Evolutionary conservation across 352 stramenopile genomes (phyloP), one percentile per base, ranked within the genome.

Genomic region (Poterioochromonas sp.): DNA sequence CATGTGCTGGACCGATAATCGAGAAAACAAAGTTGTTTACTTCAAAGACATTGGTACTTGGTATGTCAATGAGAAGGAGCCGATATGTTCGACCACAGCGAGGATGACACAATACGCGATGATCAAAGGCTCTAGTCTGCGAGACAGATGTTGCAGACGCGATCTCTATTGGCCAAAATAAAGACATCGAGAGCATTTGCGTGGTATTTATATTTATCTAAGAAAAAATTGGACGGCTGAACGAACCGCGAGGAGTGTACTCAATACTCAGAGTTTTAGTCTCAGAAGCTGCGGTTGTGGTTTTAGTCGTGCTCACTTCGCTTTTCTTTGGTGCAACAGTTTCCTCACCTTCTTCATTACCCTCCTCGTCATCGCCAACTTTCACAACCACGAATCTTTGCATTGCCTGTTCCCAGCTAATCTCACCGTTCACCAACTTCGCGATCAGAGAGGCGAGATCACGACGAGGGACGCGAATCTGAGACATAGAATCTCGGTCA

Each of bases 401-500:
- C 3, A 47, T 79, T 11, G 76, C 26, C 3, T 5, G 77, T 35
- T 82, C 74, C 79, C 74, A 79, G 0, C 35, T 77, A n/a, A 76
- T 37, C 11, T 34, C 3, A 3, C 47, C 71, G 8, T 77, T 29
- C 12, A 73, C 26, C 1, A 81, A 22, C 22, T 63, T 20, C 3
- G 29, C 22, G 41, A 81, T 40, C 49, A 49, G 0, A 11, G 44
- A 44, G 51, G 15, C 34, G 0, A 78, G 1, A 1, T 0, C 18
- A 29, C 2, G 2, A 37, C 68, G 18, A 8, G 73, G 51, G 22
- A 78, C 8, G 8, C 73, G 73, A 83, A 99, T 90, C 87, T 99
- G 96, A 44, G 90, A 84, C 83, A 90, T 97, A 71, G 93, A 97
- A 86, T 99, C 95, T 78, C 96, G 89, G 82, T 99, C 96, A 51